Evolutionary conservation across 176 grass and related monocot genomes (phyloP).

Genomic region (Metroxylon sagu): DNA sequence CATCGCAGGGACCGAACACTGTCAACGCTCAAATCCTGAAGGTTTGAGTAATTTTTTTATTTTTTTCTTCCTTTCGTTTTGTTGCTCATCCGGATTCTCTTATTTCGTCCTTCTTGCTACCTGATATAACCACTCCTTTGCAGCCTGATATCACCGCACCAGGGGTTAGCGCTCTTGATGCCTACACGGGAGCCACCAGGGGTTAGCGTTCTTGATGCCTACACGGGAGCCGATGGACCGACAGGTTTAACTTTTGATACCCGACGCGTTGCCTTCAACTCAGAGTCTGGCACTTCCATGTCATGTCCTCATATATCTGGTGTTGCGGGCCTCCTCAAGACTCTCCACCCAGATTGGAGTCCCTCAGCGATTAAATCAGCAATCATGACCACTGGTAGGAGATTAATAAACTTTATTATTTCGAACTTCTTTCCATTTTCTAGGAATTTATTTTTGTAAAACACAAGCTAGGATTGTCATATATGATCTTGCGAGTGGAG

Average conservation of each 20-base stretch:
- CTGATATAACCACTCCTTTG: neutral
- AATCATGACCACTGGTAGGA: slow-evolving; percentile 65
- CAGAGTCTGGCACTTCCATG: slow-evolving; percentile 70
- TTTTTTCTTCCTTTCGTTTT: neutral
- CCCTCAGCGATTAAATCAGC: slow-evolving; percentile 59
- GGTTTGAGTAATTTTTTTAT: slow-evolving; percentile 10
- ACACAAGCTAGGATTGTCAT: too few species aligned
- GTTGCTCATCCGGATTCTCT: neutral
- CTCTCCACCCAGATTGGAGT: slow-evolving; percentile 56
- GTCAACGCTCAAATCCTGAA: slow-evolving; percentile 55
- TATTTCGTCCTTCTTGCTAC: neutral
- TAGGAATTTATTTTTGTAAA: too few species aligned
- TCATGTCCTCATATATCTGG: slow-evolving; percentile 64
- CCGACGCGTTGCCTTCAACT: slow-evolving; percentile 40
- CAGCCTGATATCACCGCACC: slow-evolving; percentile 69
- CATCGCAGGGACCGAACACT: slow-evolving; percentile 52
- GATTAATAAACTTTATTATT: too few species aligned
- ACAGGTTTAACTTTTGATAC: slow-evolving; percentile 15
- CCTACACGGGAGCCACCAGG: slow-evolving; percentile 35
- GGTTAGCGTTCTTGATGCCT: slow-evolving; percentile 44
- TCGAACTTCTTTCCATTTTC: too few species aligned
- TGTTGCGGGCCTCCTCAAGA: slow-evolving; percentile 47
- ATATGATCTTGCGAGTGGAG: too few species aligned
- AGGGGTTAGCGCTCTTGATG: slow-evolving; percentile 37
- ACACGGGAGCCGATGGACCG: slow-evolving; percentile 16